Percentiles rank a stretch among this genome's conserved stretches.
These are phyloP conservation scores for Metschnikowia koreensis DNA, from an alignment of 805 yeast genomes.

Conservation along the genomic window DNA sequence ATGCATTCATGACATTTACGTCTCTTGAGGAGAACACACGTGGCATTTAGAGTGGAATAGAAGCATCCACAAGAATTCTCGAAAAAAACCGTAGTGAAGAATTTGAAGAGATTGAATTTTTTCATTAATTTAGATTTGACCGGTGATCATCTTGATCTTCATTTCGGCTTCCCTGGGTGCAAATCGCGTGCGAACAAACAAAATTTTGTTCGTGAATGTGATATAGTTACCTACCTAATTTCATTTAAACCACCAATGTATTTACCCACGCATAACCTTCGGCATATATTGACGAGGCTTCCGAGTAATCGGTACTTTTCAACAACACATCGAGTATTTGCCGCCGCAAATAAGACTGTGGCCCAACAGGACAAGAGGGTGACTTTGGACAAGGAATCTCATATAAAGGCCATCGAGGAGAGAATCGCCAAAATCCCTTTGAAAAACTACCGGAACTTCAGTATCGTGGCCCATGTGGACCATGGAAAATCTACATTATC, in stretches of 20 bases:
- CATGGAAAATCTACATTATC: slow-evolving; percentile 87
- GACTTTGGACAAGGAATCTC: slow-evolving; percentile 32
- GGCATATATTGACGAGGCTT: background rate
- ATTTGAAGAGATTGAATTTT: background rate
- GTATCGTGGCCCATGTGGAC: slow-evolving; percentile 95
- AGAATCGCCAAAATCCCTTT: slow-evolving; percentile 79
- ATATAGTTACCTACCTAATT: background rate
- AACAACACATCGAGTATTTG: background rate
- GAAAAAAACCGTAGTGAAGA: background rate
- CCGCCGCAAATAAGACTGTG: slow-evolving; percentile 15
- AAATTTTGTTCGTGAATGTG: background rate
- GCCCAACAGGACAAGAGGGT: slow-evolving; percentile 27
- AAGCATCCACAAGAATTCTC: background rate
- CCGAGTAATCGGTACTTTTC: slow-evolving; percentile 1
- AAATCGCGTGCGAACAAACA: slow-evolving; percentile 11
- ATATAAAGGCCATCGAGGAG: slow-evolving; percentile 40
- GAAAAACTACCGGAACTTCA: slow-evolving; percentile 81
- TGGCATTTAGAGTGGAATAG: too few species aligned
- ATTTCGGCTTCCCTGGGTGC: slow-evolving; percentile 6
- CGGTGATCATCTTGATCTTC: too few species aligned
- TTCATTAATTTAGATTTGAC: background rate
- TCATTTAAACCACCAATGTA: background rate
- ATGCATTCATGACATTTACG: too few species aligned
- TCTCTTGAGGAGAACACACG: too few species aligned
- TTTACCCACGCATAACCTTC: background rate